Conservation (phyloP, 495 filamentous ascomycete species). For the Aspergillus cristatus region DNA sequence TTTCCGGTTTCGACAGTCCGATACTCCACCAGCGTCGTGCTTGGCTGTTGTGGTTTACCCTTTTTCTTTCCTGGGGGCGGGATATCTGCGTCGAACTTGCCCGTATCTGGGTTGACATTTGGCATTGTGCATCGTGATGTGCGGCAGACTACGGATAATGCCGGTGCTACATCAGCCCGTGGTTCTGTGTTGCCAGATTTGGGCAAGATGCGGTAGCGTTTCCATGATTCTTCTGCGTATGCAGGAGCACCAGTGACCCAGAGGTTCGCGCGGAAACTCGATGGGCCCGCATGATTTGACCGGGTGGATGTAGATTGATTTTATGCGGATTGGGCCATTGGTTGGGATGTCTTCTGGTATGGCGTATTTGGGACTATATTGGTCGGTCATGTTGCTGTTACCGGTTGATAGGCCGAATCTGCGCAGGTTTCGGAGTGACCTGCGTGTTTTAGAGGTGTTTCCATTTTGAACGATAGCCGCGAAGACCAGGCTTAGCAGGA, state of each 20-base stretch:
- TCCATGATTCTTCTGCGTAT: constrained; percentile 11
- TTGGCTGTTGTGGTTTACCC: constrained; percentile 13
- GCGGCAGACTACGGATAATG: constrained; percentile 9
- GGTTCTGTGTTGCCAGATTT: neutral
- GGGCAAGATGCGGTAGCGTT: constrained; percentile 8
- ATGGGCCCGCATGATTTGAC: constrained; percentile 13
- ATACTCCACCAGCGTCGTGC: constrained; percentile 8
- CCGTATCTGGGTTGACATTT: constrained; percentile 8
- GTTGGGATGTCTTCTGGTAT: neutral
- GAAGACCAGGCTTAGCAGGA: constrained; percentile 2
- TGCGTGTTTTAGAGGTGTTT: neutral
- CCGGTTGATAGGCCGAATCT: neutral
- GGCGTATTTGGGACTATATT: constrained; percentile 6
- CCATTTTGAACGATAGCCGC: constrained; percentile 3
- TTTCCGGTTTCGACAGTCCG: constrained; percentile 11
- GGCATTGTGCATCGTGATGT: constrained; percentile 15
- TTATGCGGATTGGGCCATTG: constrained; percentile 4
- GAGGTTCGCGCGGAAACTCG: constrained; percentile 12
- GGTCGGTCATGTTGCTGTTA: constrained; percentile 5
- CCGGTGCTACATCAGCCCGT: constrained; percentile 3
- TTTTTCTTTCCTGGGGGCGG: constrained; percentile 7
- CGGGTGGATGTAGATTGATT: constrained; percentile 11
- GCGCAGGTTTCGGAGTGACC: constrained; percentile 1
- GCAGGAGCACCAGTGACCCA: constrained; percentile 9
- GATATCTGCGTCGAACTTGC: constrained; percentile 7